Base-by-base conservation (phyloP, 169 alveolate species). In the Plasmodium gallinaceum region DNA sequence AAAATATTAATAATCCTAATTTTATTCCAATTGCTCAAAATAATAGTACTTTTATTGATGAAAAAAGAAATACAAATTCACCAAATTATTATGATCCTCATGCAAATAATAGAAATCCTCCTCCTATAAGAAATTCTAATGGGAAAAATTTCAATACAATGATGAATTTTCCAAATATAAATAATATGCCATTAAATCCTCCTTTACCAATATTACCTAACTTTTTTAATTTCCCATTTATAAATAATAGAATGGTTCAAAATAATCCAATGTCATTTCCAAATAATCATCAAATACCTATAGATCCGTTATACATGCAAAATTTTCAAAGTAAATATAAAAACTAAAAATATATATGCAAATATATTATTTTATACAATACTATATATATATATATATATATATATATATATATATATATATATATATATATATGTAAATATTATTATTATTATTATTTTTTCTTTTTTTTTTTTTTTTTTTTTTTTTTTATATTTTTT, bases 1-100 rank as follows among this genome's bases (percentile, higher is more conserved):
- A 78, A 48, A 78, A 78, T 78, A 78, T 64, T 8, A 65, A 78
- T n/a, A 78, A 78, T 42, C 89, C 89, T 1, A 78, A 78, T 78
- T 43, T 78, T 54, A 78, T 78, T 20, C 89, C 89, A 32, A 8
- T 78, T 26, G 70, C 75, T 18, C 57, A 65, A 42, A 46, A 37
- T 58, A 64, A 18, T 68, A n/a, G n/a, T 14, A 2, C 74, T 18
- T 74, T 74, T 74, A 12, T 43, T 42, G 88, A 74, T 24, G 88
- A 74, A 6, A 14, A 58, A 42, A 74, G 54, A 64, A 42, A n/a
- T 16, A 12, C 37, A 14, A 42, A 6, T 58, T 43, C 71, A 39
- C 43, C 43, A 9, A 74, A 16, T 64, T 57, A 12, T 48, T 74
- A 57, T 64, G 88, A 74, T 48, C 24, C 71, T 2, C 51, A 58